Conservation (phyloP, 306 rosid species). For the Quercus parvula region DNA sequence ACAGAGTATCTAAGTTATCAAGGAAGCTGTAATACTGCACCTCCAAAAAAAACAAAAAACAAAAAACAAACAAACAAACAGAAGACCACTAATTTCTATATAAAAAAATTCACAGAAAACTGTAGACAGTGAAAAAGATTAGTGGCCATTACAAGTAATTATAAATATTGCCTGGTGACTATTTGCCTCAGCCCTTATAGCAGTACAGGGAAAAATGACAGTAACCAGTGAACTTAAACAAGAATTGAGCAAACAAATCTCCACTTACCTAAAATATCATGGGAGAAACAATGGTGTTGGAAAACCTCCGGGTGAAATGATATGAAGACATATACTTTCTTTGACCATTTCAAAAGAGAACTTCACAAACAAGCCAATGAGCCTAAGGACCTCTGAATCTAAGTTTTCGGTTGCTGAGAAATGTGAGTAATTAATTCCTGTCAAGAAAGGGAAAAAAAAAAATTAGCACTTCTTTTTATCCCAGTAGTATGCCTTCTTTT, state of each 20-base stretch:
- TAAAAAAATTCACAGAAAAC: neutral
- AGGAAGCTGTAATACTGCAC: neutral
- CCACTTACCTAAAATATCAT: constrained; percentile 14
- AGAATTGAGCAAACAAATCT: neutral
- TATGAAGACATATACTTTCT: constrained; percentile 6
- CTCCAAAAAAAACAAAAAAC: too few species aligned
- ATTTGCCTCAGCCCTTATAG: neutral
- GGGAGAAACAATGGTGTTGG: constrained; percentile 8
- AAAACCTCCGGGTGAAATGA: constrained; percentile 7
- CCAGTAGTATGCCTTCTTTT: neutral
- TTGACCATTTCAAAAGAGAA: neutral
- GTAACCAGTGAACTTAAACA: neutral
- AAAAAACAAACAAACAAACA: neutral
- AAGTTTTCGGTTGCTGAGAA: constrained; percentile 53
- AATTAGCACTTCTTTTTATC: constrained; percentile 7
- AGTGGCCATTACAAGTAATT: neutral
- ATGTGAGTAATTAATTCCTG: constrained; percentile 72
- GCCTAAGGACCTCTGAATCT: constrained; percentile 17
- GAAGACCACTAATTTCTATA: constrained; percentile 2
- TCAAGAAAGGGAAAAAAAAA: neutral
- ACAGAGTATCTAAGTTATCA: neutral
- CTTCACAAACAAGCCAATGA: constrained; percentile 20
- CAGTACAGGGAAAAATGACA: neutral
- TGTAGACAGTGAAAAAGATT: neutral
- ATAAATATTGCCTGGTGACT: neutral